Percentiles rank a stretch among this genome's conserved stretches.
Evolutionary conservation across 139 green algal genomes (phyloP).

Genomic region (Closterium sp.): DNA sequence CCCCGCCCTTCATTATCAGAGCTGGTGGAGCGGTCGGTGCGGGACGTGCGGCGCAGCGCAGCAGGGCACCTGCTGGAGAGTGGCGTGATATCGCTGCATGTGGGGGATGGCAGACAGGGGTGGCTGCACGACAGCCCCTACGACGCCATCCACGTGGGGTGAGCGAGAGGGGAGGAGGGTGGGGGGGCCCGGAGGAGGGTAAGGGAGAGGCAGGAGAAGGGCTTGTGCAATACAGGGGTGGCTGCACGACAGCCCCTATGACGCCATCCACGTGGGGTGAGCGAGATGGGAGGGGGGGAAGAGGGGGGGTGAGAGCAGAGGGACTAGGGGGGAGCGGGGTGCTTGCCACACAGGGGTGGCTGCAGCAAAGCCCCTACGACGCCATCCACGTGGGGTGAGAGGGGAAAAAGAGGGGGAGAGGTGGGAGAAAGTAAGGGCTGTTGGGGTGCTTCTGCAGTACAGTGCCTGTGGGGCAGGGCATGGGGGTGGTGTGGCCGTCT

Average conservation of each 20-base stretch:
- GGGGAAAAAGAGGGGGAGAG: too few relatives aligned
- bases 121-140: constrained; percentile 63
- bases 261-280: constrained; percentile 85
- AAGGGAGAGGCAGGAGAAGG: background rate
- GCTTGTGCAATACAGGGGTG: constrained; percentile 26
- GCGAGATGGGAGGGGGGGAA: too few relatives aligned
- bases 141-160: constrained; percentile 87
- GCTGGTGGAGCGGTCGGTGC: background rate
- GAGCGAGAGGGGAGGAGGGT: background rate
- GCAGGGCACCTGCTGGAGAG: constrained; percentile 11
- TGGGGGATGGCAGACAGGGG: constrained; percentile 31
- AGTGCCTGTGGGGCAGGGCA: background rate
- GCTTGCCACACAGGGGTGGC: too few relatives aligned
- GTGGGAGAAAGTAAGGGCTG: background rate
- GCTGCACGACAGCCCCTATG: constrained; percentile 64
- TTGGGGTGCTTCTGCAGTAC: background rate
- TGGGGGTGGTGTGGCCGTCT: background rate
- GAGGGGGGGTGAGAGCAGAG: too few relatives aligned
- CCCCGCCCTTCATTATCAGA: background rate
- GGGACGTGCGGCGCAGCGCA: background rate
- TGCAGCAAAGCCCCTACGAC: too few relatives aligned
- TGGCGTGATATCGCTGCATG: constrained; percentile 24
- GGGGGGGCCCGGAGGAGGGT: background rate
- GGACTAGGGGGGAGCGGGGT: too few relatives aligned
- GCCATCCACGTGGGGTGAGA: background rate